Percentiles rank a stretch among this genome's conserved stretches.
These are phyloP conservation scores for Rhizopus delemar DNA, from an alignment of 371 early-diverging fungal species.

Conservation along the genomic window DNA sequence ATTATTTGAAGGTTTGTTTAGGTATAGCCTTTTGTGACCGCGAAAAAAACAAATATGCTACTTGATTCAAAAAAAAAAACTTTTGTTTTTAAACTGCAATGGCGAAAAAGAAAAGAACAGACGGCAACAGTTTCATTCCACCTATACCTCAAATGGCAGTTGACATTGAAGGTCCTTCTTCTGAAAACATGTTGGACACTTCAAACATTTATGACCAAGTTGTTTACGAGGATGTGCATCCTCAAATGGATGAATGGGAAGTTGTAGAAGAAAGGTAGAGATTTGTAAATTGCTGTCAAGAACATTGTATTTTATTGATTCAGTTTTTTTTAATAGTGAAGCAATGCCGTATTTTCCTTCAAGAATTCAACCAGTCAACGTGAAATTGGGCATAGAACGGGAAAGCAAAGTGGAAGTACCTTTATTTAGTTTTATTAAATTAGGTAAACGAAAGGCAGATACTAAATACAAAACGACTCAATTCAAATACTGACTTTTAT, in stretches of 20 bases:
- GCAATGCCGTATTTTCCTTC: conserved; percentile 22
- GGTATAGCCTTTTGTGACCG: too few relatives aligned
- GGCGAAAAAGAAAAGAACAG: not conserved
- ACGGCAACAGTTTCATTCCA: not conserved
- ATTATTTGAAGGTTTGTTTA: too few relatives aligned
- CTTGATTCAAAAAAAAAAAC: too few relatives aligned
- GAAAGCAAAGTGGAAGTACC: not conserved
- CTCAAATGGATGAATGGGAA: conserved; percentile 17
- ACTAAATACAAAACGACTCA: not conserved
- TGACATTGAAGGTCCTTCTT: conserved; percentile 19
- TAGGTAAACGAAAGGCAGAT: conserved; percentile 11
- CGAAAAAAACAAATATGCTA: too few relatives aligned
- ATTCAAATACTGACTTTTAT: not conserved
- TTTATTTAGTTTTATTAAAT: conserved; percentile 7
- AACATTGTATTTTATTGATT: not conserved
- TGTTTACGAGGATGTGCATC: conserved; percentile 19
- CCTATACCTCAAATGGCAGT: conserved; percentile 5
- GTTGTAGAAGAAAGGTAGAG: conserved; percentile 17
- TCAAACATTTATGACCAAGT: conserved; percentile 9
- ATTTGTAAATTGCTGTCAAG: not conserved
- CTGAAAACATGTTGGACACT: conserved; percentile 14
- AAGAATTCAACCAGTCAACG: conserved; percentile 2
- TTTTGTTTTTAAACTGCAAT: too few relatives aligned
- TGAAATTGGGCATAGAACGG: conserved; percentile 19
- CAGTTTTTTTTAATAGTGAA: conserved; percentile 15